phyloP scores from a whole-genome alignment of 768 basidiomycete species.

The Pleurotus citrinopileatus region DNA sequence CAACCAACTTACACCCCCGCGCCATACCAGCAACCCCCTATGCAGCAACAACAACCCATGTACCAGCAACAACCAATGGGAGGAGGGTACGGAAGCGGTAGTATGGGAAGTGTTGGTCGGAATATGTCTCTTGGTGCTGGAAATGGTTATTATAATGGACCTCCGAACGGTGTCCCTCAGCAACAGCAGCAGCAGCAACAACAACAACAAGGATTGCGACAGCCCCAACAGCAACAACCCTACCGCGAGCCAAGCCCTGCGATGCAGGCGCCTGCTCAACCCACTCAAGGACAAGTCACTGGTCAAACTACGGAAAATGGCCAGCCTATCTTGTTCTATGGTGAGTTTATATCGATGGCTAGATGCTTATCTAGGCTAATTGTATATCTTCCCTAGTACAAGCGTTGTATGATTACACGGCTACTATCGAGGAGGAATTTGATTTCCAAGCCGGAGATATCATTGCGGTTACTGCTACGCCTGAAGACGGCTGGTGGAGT shows the following conservation, averaged over 20 bases:
- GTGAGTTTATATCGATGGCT: slow-evolving; percentile 40
- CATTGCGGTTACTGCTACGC: slow-evolving; percentile 91
- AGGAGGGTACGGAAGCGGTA: background rate
- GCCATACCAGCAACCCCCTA: slow-evolving; percentile 20
- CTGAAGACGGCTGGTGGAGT: slow-evolving; percentile 98
- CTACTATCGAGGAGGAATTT: slow-evolving; percentile 90
- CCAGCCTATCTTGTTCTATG: slow-evolving; percentile 81
- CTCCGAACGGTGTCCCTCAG: slow-evolving; percentile 21
- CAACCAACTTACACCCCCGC: slow-evolving; percentile 19
- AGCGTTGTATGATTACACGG: slow-evolving; percentile 84
- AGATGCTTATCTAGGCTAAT: slow-evolving; percentile 7
- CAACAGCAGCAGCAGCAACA: slow-evolving; percentile 23
- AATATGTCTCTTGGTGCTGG: slow-evolving; percentile 5
- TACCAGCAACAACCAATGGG: background rate
- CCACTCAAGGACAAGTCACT: slow-evolving; percentile 35
- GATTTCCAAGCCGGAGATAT: slow-evolving; percentile 95
- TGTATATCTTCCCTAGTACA: slow-evolving; percentile 54
- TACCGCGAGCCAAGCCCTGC: slow-evolving; percentile 43
- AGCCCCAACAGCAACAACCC: slow-evolving; percentile 30
- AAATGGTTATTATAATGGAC: background rate
- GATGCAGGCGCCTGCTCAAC: slow-evolving; percentile 51
- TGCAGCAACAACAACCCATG: slow-evolving; percentile 1
- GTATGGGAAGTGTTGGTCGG: background rate
- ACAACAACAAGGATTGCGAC: slow-evolving; percentile 21
- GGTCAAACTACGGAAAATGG: slow-evolving; percentile 84